Conservation (phyloP, 2,329 filamentous ascomycete species). For the Xylaria arbuscula region DNA sequence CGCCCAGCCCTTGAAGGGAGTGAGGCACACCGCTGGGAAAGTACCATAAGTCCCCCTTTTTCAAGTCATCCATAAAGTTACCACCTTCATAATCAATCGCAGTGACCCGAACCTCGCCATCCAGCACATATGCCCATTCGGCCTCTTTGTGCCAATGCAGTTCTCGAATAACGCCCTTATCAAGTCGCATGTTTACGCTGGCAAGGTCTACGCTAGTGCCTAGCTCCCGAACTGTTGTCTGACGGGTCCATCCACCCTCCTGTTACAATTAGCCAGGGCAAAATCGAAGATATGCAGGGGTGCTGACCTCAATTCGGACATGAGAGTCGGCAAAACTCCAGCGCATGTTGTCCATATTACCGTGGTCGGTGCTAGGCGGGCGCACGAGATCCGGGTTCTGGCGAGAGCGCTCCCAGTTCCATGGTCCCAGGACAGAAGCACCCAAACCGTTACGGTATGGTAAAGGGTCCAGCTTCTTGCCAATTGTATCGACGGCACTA, state of each 20-base stretch:
- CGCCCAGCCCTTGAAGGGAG: constrained; percentile 76
- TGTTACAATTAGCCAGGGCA: constrained; percentile 48
- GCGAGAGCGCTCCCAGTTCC: constrained; percentile 73
- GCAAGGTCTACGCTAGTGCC: constrained; percentile 76
- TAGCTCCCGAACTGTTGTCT: constrained; percentile 75
- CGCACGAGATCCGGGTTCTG: constrained; percentile 78
- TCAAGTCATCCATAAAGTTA: constrained; percentile 80
- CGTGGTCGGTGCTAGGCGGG: constrained; percentile 78
- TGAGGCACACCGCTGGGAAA: constrained; percentile 83
- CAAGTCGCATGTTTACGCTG: constrained; percentile 82
- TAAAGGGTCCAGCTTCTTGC: constrained; percentile 70
- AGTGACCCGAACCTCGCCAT: constrained; percentile 76
- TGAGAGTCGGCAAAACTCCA: constrained; percentile 77
- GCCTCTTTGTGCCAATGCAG: constrained; percentile 85
- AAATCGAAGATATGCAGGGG: background rate
- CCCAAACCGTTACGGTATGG: constrained; percentile 74
- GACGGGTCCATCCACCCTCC: constrained; percentile 81
- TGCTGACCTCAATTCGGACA: constrained; percentile 69
- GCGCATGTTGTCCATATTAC: constrained; percentile 75
- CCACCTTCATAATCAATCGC: constrained; percentile 80
- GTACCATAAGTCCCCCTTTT: constrained; percentile 83
- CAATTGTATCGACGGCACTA: constrained; percentile 69
- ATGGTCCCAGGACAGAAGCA: constrained; percentile 74
- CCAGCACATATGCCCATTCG: constrained; percentile 81
- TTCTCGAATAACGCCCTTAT: constrained; percentile 77